These are phyloP conservation scores for Huntiella bhutanensis DNA, from an alignment of 2,329 filamentous ascomycete genomes.

Conservation along the genomic window DNA sequence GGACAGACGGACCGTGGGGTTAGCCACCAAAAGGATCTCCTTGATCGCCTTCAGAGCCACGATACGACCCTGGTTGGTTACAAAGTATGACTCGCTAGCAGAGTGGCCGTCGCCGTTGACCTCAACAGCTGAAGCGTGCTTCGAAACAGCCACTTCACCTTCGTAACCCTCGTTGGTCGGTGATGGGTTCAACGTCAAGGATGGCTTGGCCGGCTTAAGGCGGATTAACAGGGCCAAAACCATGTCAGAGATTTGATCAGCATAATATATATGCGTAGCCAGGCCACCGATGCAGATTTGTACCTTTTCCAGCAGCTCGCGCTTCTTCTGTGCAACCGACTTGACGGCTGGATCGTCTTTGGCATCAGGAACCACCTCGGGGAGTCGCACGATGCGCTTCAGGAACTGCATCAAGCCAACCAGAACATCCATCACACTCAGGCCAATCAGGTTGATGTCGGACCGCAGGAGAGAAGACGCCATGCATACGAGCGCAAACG, in stretches of 20 bases:
- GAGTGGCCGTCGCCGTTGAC: conserved; percentile 13
- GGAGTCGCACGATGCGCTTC: conserved; percentile 53
- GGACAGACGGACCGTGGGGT: conserved; percentile 40
- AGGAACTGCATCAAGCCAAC: conserved; percentile 72
- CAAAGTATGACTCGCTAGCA: conserved; percentile 31
- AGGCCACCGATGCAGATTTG: conserved; percentile 77
- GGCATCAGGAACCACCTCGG: conserved; percentile 18
- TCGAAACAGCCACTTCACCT: conserved; percentile 10
- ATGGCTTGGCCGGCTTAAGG: conserved; percentile 44
- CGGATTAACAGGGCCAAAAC: conserved; percentile 60
- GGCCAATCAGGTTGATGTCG: conserved; percentile 78
- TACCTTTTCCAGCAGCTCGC: conserved; percentile 48
- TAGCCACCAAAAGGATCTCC: conserved; percentile 64
- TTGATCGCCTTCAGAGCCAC: conserved; percentile 64
- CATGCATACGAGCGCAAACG: conserved; percentile 58
- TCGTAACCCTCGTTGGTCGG: conserved; percentile 17
- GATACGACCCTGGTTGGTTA: conserved; percentile 34
- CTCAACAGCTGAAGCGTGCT: neutral
- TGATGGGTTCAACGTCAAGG: conserved; percentile 25
- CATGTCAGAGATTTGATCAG: conserved; percentile 92
- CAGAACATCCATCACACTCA: conserved; percentile 91
- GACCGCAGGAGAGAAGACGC: conserved; percentile 70
- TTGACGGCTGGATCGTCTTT: conserved; percentile 18
- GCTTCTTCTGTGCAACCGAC: conserved; percentile 26
- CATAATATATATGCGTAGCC: conserved; percentile 90